A percentile compares a stretch with the other conserved stretches of the same genome.
Evolutionary conservation across 495 filamentous ascomycete genomes (phyloP).

Genomic region (Podospora australis): DNA sequence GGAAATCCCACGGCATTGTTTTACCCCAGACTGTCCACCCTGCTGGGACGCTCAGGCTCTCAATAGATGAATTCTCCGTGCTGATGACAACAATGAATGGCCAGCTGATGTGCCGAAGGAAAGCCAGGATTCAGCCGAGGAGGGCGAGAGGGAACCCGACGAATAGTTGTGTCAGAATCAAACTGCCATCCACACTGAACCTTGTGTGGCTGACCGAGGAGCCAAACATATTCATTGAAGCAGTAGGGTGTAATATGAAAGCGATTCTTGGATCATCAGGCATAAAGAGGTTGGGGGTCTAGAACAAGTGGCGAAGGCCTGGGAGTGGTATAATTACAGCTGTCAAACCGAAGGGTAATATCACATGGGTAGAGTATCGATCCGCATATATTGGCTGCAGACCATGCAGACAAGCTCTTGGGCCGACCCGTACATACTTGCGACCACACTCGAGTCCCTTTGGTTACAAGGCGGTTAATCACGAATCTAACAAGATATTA

Average conservation of each 20-base stretch:
- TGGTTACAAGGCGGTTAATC: neutral
- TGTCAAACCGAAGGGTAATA: neutral
- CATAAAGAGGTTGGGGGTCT: neutral
- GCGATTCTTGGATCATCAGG: neutral
- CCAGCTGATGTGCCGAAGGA: neutral
- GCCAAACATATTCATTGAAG: neutral
- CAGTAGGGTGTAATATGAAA: neutral
- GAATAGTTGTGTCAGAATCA: too few species aligned
- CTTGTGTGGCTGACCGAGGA: neutral
- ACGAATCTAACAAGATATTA: neutral
- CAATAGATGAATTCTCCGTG: neutral
- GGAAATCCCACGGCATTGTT: neutral
- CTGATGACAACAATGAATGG: neutral
- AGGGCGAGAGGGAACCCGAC: neutral
- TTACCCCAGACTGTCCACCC: neutral
- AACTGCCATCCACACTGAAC: neutral
- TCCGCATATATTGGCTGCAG: constrained; percentile 6
- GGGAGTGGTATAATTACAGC: neutral
- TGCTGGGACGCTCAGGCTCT: too few species aligned
- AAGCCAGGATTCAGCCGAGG: constrained; percentile 2
- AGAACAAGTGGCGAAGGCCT: neutral
- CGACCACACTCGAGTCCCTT: neutral
- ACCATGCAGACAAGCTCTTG: constrained; percentile 11
- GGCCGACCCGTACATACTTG: constrained; percentile 9
- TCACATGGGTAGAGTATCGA: constrained; percentile 4